Base-by-base conservation (phyloP, 1,284 basidiomycete genomes). In the Pseudozyma sp. region DNA sequence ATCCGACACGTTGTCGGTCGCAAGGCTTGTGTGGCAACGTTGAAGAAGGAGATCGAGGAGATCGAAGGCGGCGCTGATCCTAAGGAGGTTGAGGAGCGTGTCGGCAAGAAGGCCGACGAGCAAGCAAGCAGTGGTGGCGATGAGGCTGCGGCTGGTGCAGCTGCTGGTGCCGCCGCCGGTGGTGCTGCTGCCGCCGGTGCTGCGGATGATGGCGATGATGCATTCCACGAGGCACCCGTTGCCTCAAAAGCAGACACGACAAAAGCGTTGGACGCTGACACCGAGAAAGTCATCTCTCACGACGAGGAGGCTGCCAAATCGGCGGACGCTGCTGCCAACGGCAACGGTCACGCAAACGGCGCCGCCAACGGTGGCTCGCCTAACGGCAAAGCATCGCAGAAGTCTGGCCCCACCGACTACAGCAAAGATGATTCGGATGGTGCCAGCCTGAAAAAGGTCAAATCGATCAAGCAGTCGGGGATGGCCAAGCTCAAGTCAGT, bases 1-100 rank as follows among this genome's bases (percentile, higher is more conserved):
- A 63, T 79, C 43, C 73, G 72, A 17, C 82, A 84, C 57, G 64
- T 78, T 13, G 70, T 82, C 33, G 82, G 82, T 34, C 65, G 74
- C 30, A 68, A 71, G 14, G 48, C 61, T 30, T 77, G 81, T 45
- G 67, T 63, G 10, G 57, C 62, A 4, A 66, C 74, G 6, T 62
- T 84, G 34, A 64, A 73, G 52, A 78, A 81, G 59, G 73, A 78
- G 61, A 70, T 83, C 43, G 62, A 56, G 13, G 70, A 76, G 75
- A 78, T 82, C 47, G 79, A 82, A 33, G 67, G 56, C 13, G 62
- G 63, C 19, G 58, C 60, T 16, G 44, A 59, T 13, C 39, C 48
- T 2, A 54, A 31, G 11, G 58, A 69, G 49, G 65, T 54, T 6
- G 74, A 75, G 55, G 59, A 73, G 50, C 50, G 47, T 1, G 43